These are phyloP conservation scores for Penicillium sp. DNA, from an alignment of 2,329 filamentous ascomycete species.

Conservation along the genomic window DNA sequence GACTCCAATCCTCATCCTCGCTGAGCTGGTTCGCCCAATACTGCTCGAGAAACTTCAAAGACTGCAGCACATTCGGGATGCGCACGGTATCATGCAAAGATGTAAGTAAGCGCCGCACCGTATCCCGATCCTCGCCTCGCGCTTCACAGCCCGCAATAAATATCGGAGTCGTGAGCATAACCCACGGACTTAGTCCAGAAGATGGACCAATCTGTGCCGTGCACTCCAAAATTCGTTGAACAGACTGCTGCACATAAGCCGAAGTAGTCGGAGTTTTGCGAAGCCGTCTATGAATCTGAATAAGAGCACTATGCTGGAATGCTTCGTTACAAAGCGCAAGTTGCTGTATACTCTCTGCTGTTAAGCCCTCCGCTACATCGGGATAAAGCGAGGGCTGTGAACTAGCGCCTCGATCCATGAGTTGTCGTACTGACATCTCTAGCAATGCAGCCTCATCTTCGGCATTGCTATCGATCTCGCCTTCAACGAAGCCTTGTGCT, in stretches of 20 bases:
- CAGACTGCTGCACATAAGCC: conserved; percentile 35
- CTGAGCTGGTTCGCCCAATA: conserved; percentile 36
- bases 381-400: conserved; percentile 38
- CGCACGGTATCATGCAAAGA: conserved; percentile 42
- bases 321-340: conserved; percentile 45
- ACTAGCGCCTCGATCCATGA: conserved; percentile 35
- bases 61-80: conserved; percentile 44
- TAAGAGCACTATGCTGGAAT: conserved; percentile 46
- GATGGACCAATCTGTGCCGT: conserved; percentile 40
- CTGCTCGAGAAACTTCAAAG: conserved; percentile 42
- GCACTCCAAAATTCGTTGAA: conserved; percentile 42
- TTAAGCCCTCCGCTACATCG: conserved; percentile 34
- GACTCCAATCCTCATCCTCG: conserved; percentile 41
- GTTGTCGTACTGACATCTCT: conserved; percentile 33
- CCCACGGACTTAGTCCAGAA: conserved; percentile 42
- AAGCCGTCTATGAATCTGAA: conserved; percentile 44
- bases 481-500: conserved; percentile 13
- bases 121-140: conserved; percentile 36
- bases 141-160: conserved; percentile 48
- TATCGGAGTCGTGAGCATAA: conserved; percentile 45
- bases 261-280: conserved; percentile 33
- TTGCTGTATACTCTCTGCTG: conserved; percentile 34
- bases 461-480: conserved; percentile 21
- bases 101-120: conserved; percentile 33
- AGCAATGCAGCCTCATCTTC: conserved; percentile 33